Evolutionary conservation across 1,139 yeast species (phyloP).

Genomic region (Zygosaccharomyces pseudobailii): DNA sequence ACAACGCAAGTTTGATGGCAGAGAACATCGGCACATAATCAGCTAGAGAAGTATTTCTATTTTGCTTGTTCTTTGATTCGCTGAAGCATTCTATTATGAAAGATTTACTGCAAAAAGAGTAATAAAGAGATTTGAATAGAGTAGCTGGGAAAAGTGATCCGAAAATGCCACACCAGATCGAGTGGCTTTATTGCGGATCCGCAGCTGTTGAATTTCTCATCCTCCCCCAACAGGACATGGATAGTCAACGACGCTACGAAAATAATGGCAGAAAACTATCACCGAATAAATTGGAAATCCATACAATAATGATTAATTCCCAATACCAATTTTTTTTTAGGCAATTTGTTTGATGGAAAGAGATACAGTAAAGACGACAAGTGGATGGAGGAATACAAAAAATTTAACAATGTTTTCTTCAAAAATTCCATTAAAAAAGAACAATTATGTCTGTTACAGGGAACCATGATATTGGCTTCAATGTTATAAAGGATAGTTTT

Average conservation of each 20-base stretch:
- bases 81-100: slow-evolving; percentile 55
- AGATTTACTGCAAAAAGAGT: slow-evolving; percentile 48
- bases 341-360: slow-evolving; percentile 94
- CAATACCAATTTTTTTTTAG: slow-evolving; percentile 71
- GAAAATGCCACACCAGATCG: slow-evolving; percentile 45
- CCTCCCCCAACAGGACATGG: slow-evolving; percentile 56
- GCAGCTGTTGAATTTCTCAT: slow-evolving; percentile 74
- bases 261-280: slow-evolving; percentile 60
- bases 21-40: slow-evolving; percentile 4
- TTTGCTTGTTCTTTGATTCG: slow-evolving; percentile 40
- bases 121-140: slow-evolving; percentile 57
- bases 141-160: slow-evolving; percentile 55
- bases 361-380: slow-evolving; percentile 69
- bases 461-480: slow-evolving; percentile 94
- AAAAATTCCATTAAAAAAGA: slow-evolving; percentile 41
- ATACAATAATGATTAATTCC: slow-evolving; percentile 62
- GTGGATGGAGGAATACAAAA: slow-evolving; percentile 66
- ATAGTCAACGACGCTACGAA: slow-evolving; percentile 45
- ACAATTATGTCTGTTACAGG: slow-evolving; percentile 73
- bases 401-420: slow-evolving; percentile 67
- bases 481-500: too few species aligned
- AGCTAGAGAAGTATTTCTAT: slow-evolving; percentile 25
- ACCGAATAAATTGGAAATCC: too few species aligned
- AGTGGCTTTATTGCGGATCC: slow-evolving; percentile 86
- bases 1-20: not conserved